Percentiles rank a stretch among this genome's conserved stretches.
Evolutionary conservation across 495 filamentous ascomycete species (phyloP).

Genomic region (Neurospora discreta): DNA sequence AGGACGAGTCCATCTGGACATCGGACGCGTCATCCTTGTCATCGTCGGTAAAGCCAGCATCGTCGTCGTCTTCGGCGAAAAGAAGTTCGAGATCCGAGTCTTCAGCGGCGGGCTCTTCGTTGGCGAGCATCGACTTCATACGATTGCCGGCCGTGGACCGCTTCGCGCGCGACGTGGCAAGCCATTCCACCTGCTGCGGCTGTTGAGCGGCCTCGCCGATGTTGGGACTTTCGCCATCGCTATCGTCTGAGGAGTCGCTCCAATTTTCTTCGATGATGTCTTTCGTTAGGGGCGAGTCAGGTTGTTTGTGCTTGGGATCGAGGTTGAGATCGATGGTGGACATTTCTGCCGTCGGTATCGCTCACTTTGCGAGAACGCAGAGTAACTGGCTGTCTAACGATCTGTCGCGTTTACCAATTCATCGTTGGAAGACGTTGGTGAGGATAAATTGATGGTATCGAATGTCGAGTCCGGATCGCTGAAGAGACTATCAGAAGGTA

Average conservation of each 20-base stretch:
- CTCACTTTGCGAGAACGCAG: background rate
- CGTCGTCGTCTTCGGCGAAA: conserved; percentile 78
- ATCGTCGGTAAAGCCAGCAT: conserved; percentile 63
- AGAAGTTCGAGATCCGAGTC: conserved; percentile 69
- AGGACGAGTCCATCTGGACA: conserved; percentile 70
- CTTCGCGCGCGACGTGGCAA: conserved; percentile 65
- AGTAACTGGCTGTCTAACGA: background rate
- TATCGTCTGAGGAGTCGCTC: conserved; percentile 14
- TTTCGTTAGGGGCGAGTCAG: conserved; percentile 3
- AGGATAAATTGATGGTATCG: background rate
- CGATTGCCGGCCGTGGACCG: conserved; percentile 80
- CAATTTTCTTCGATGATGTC: conserved; percentile 14
- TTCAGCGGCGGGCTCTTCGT: conserved; percentile 47
- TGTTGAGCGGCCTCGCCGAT: conserved; percentile 10
- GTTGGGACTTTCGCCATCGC: conserved; percentile 8
- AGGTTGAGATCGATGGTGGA: background rate
- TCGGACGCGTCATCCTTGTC: conserved; percentile 64
- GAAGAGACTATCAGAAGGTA: background rate
- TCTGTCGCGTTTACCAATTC: background rate
- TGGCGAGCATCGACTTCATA: conserved; percentile 67
- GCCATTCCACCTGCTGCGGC: conserved; percentile 48
- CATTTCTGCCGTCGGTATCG: background rate
- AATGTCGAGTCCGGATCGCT: background rate
- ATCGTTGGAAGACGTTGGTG: background rate
- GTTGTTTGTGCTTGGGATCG: background rate